A percentile compares a stretch with the other conserved stretches of the same genome.
phyloP scores from a whole-genome alignment of 441 rosid species.

The Breynia disticha region DNA sequence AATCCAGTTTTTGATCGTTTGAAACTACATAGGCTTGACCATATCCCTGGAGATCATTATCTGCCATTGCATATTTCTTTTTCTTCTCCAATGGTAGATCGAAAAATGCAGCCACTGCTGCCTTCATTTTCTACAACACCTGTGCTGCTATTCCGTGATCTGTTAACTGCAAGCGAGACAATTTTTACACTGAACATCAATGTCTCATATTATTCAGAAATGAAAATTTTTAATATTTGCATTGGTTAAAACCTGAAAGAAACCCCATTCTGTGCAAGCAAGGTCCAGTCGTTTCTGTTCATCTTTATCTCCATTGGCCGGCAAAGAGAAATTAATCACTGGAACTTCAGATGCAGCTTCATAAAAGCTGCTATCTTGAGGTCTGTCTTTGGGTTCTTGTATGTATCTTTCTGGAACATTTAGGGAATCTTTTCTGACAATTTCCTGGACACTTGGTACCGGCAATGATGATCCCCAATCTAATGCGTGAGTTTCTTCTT shows the following conservation, averaged over 20 bases:
- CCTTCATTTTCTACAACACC: conserved; percentile 12
- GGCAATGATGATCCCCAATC: conserved; percentile 17
- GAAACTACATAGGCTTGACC: conserved; percentile 18
- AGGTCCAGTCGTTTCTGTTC: conserved; percentile 13
- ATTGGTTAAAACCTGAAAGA: conserved; percentile 15
- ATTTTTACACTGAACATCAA: no score
- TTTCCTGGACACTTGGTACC: conserved; percentile 16
- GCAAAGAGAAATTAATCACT: conserved; percentile 14
- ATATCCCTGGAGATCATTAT: conserved; percentile 18
- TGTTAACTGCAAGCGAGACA: conserved; percentile 4
- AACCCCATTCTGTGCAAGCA: conserved; percentile 22
- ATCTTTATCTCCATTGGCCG: conserved; percentile 8
- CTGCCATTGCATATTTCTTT: conserved; percentile 16
- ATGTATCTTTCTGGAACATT: conserved; percentile 15
- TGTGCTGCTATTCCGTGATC: conserved; percentile 11
- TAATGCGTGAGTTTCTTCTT: background rate
- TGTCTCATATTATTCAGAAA: background rate
- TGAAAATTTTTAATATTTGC: background rate
- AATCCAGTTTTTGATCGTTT: conserved; percentile 17
- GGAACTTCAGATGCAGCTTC: conserved; percentile 8
- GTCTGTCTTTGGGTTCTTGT: conserved; percentile 13
- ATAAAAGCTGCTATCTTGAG: conserved; percentile 1
- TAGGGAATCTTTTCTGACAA: conserved; percentile 12
- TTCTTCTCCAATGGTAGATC: conserved; percentile 17
- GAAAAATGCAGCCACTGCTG: conserved; percentile 15